Evolutionary conservation across 2,329 filamentous ascomycete species (phyloP).

Genomic region (Cercospora canescens): DNA sequence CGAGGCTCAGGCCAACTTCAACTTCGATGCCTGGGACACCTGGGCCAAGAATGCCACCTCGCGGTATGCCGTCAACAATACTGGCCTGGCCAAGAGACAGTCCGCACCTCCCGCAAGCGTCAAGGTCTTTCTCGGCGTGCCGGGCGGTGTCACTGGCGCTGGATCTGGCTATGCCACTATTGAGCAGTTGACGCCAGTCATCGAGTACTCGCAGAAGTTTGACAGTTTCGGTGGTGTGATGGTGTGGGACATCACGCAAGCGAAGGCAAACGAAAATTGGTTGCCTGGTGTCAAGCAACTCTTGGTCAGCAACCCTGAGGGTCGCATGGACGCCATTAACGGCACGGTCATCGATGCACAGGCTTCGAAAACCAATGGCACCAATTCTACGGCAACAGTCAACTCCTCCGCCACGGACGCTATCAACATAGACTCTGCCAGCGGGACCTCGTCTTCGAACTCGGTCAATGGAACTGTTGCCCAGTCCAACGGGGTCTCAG

Average conservation of each 20-base stretch:
- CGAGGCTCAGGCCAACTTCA: slow-evolving; percentile 55
- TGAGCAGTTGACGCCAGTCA: slow-evolving; percentile 31
- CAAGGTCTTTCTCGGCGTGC: slow-evolving; percentile 40
- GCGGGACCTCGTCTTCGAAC: not conserved
- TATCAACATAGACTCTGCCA: not conserved
- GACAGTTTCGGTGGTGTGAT: slow-evolving; percentile 43
- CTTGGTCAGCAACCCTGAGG: not conserved
- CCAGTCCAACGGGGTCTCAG: not conserved
- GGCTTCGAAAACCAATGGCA: not conserved
- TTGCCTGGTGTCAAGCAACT: slow-evolving; percentile 25
- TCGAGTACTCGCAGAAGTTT: slow-evolving; percentile 34
- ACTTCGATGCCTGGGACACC: slow-evolving; percentile 47
- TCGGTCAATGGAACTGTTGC: not conserved
- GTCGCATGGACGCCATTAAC: not conserved
- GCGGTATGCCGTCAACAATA: slow-evolving; percentile 24
- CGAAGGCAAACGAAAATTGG: slow-evolving; percentile 34
- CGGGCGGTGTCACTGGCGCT: slow-evolving; percentile 36
- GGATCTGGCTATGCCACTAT: slow-evolving; percentile 36
- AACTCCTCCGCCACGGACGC: not conserved
- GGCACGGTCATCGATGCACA: not conserved
- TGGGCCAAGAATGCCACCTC: slow-evolving; percentile 28
- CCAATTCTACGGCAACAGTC: not conserved
- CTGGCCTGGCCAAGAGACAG: not conserved
- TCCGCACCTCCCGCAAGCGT: slow-evolving; percentile 21
- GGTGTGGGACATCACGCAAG: slow-evolving; percentile 54